Evolutionary conservation across 1,284 basidiomycete genomes (phyloP).

Genomic region (Cystobasidium slooffiae): DNA sequence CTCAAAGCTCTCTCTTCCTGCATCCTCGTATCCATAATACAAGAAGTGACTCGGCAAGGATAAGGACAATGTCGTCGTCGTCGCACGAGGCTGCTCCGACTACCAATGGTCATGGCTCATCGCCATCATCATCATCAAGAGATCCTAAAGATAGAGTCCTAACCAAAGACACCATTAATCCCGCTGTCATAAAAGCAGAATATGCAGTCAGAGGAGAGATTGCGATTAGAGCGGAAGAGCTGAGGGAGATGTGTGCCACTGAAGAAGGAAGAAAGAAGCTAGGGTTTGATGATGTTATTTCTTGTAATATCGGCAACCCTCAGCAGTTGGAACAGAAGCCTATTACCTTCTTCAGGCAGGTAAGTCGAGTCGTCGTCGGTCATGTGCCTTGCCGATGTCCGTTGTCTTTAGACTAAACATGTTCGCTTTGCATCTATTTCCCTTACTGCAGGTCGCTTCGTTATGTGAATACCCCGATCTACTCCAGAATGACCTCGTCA

Average conservation of each 20-base stretch:
- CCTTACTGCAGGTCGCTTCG: constrained; percentile 70
- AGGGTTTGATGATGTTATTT: constrained; percentile 87
- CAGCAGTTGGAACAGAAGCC: constrained; percentile 95
- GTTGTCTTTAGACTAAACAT: not conserved
- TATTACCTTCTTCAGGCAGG: constrained; percentile 91
- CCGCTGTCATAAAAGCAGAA: constrained; percentile 81
- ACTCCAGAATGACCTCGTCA: constrained; percentile 70
- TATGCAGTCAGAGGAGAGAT: constrained; percentile 98
- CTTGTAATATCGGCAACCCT: constrained; percentile 96
- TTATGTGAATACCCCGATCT: constrained; percentile 90
- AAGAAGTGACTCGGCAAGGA: too few species aligned
- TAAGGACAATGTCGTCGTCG: too few species aligned
- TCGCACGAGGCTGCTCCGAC: too few species aligned
- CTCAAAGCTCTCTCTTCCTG: too few species aligned
- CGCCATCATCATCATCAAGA: not conserved
- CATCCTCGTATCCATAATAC: not conserved
- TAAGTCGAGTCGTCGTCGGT: constrained; percentile 57
- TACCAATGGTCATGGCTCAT: constrained; percentile 1
- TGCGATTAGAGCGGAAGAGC: constrained; percentile 88
- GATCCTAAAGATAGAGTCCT: constrained; percentile 47
- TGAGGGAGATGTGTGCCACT: constrained; percentile 70
- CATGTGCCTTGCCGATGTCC: constrained; percentile 28
- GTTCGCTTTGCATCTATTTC: not conserved
- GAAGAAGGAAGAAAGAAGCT: constrained; percentile 62
- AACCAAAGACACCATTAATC: constrained; percentile 65